Base-by-base conservation (phyloP, 495 filamentous ascomycete species). In the Penicillium argentinense region DNA sequence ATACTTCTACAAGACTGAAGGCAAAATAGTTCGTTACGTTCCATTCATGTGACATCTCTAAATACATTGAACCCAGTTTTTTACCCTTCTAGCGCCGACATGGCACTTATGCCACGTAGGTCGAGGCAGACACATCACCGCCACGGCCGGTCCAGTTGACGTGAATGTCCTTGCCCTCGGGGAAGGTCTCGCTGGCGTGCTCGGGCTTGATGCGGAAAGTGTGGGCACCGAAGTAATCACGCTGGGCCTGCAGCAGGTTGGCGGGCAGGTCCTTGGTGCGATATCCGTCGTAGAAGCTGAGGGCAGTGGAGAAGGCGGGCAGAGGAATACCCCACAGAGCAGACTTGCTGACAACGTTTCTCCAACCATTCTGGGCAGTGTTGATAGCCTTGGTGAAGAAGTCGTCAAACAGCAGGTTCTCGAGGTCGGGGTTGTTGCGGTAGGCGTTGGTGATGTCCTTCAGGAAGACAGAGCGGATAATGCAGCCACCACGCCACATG, bases 401-500 rank as follows among this genome's bases (percentile, higher is more conserved):
- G 65, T 95, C 88, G 64, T 96, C 88, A 72, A 97, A 98, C 54
- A 98, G 79, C 47, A 98, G 78, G 77, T 98, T 98, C 84, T 98
- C 89, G 36, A 98, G 85, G 47, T 98, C 89, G 39, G 91, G 88
- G 78, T 97, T 83, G 38, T 80, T 83, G 72, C 93, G 91, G 82
- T 97, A 98, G 36, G 93, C 93, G 45, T 84, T 84, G 53, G 95
- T 98, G 76, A 98, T 98, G 68, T 98, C 91, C 81, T 97, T 97
- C 50, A 98, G 77, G 89, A 98, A 98, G 66, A 98, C 93, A 53
- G 95, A 97, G 72, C 93, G 93, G 75, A 98, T 98, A 67, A 98
- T 98, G 84, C 93, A 98, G 49, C 93, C 93, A 74, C 93, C 93
- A 69, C 93, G 89, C 93, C 93, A 98, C 93, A 98, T 98, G 66